phyloP scores from a whole-genome alignment of 1,139 yeast genomes.

The Entelexis sorbosivorans region DNA sequence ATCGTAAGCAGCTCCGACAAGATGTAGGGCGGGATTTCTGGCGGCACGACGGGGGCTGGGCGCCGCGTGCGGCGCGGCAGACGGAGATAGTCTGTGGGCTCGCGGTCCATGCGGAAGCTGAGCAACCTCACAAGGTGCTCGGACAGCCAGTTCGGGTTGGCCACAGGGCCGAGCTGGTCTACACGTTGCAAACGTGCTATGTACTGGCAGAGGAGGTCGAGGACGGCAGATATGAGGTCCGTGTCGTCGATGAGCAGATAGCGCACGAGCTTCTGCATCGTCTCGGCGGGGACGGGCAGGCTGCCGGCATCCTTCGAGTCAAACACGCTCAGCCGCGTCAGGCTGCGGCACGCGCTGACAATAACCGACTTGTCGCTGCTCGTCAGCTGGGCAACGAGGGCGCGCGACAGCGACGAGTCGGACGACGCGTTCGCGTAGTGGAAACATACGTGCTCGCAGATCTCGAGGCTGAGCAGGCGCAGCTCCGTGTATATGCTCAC shows the following conservation, averaged over 20 bases:
- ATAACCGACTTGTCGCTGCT: conserved; percentile 32
- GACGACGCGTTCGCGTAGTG: conserved; percentile 63
- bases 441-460: conserved; percentile 74
- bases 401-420: conserved; percentile 33
- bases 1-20: conserved; percentile 50
- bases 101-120: conserved; percentile 39
- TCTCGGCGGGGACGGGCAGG: not conserved
- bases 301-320: conserved; percentile 29
- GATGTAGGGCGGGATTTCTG: conserved; percentile 50
- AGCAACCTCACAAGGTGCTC: conserved; percentile 48
- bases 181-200: conserved; percentile 35
- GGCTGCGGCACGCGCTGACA: conserved; percentile 32
- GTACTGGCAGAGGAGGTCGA: conserved; percentile 59
- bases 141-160: conserved; percentile 31
- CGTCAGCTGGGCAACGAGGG: conserved; percentile 24
- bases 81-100: conserved; percentile 30
- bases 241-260: conserved; percentile 41
- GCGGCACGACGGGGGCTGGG: conserved; percentile 49
- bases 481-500: conserved; percentile 45
- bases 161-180: conserved; percentile 27
- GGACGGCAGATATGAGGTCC: conserved; percentile 51
- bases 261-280: conserved; percentile 5
- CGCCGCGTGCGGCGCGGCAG: conserved; percentile 33
- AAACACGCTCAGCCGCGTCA: conserved; percentile 33
- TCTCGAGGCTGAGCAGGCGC: conserved; percentile 59